Percentiles rank a stretch among this genome's conserved stretches.
These are phyloP conservation scores for Chalciporus sp. DNA, from an alignment of 1,284 basidiomycete genomes.

Conservation along the genomic window DNA sequence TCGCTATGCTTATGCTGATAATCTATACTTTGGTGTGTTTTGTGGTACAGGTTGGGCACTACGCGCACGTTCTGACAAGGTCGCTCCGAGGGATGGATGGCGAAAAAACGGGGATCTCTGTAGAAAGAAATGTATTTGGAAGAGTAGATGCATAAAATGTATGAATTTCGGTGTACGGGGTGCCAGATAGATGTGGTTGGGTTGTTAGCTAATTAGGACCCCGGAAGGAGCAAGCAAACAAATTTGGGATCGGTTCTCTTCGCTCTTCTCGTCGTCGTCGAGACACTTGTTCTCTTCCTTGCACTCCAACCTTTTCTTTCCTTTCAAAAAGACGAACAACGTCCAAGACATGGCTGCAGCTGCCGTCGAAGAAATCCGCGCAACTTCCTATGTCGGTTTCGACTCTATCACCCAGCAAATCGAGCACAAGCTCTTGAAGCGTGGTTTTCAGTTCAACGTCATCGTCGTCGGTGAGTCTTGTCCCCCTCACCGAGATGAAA, in stretches of 20 bases:
- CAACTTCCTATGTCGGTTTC: constrained; percentile 90
- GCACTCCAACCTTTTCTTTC: constrained; percentile 15
- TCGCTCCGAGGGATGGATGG: background rate
- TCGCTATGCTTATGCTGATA: constrained; percentile 33
- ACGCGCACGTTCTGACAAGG: constrained; percentile 31
- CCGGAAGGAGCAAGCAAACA: constrained; percentile 34
- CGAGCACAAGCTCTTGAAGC: constrained; percentile 98
- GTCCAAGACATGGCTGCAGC: constrained; percentile 43
- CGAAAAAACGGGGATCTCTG: background rate
- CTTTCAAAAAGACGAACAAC: constrained; percentile 16
- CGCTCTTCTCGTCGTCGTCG: constrained; percentile 11
- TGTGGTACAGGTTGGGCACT: constrained; percentile 34
- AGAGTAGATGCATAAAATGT: background rate
- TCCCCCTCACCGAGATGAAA: background rate
- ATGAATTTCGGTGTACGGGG: constrained; percentile 10
- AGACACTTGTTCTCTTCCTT: constrained; percentile 24
- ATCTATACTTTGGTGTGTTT: constrained; percentile 25
- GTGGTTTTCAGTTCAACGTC: constrained; percentile 98
- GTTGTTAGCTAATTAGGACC: constrained; percentile 28
- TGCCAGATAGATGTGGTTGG: constrained; percentile 15
- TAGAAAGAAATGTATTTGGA: too few relatives aligned
- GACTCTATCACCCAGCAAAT: constrained; percentile 97
- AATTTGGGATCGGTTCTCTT: constrained; percentile 31
- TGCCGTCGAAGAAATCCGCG: constrained; percentile 76
- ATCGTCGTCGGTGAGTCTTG: constrained; percentile 84